Evolutionary conservation across 495 filamentous ascomycete species (phyloP), one percentile per base, ranked within the genome.

Genomic region (Penicillium pancosmium): DNA sequence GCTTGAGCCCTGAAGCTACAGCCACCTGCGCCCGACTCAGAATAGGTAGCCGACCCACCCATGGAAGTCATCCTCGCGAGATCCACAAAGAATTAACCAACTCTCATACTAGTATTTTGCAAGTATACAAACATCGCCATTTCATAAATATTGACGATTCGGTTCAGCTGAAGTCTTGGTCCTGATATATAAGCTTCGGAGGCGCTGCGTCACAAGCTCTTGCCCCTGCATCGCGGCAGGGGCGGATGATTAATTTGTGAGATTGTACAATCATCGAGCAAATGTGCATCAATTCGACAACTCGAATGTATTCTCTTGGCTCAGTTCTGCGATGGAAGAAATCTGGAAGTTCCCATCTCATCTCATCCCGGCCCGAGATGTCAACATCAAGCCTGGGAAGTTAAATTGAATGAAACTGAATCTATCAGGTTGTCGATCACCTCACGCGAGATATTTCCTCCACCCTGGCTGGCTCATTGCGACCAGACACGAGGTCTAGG

Each of bases 391-490:
- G 18, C 21, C 46, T 9, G 23, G 27, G 23, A 48, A 27, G 18
- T 48, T 15, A 48, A 44, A 48, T 48, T 48, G 46, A 48, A 31
- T 48, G 11, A 48, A 12, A 48, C 5, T 5, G 21, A 48, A 25
- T 23, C 46, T n/a, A 48, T n/a, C 19, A 27, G 46, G 31, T 44
- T 18, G 46, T 18, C 46, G 46, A 48, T 48, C 46, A 38, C 41
- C 16, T 48, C 46, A 48, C 46, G 46, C 46, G 18, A 48, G 46
- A 3, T 5, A 48, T 27, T 48, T 48, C 23, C 11, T 6, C 19
- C 19, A 27, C 10, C 5, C 13, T 48, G 15, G 19, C 8, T 27
- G 21, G 46, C 46, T 48, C 11, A 15, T 3, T 10, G 21, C 15
- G 19, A 27, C 19, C 10, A 5, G 10, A 48, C 19, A 48, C 46